Evolutionary conservation across 495 filamentous ascomycete species (phyloP), one percentile per base, ranked within the genome.

Genomic region (Cercophora scortea): DNA sequence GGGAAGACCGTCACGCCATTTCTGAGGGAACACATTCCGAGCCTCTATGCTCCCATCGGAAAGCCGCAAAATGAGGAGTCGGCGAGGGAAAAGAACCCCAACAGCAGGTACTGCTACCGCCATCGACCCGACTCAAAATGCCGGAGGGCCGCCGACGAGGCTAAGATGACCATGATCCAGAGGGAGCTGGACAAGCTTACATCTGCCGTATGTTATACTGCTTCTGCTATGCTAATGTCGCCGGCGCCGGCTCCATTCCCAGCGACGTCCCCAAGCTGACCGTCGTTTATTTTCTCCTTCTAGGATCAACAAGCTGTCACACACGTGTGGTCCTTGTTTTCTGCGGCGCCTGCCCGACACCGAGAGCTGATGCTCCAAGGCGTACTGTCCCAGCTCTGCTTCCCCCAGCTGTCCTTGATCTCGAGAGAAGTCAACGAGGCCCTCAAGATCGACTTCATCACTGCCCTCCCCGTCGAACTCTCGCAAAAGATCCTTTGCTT

Each of bases 301-400:
- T 18, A 64, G 59, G 63, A 68, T 40, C 90, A 94, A 65, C 90
- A 96, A 70, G 90, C 85, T 53, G 96, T 99, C 54, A 85, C 89
- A 9, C 91, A 96, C 65, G 85, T 96, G 44, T 99, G 93, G 93
- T 95, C 92, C 0, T 71, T 97, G 18, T 99, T 97, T 73, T 96
- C 93, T 8, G 94, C 93, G 18, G 90, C 94, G 4, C 94, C 93
- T 2, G 77, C 88, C 2, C 95, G 94, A 58, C 92, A 96, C 49
- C 85, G 94, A 53, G 89, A 91, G 58, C 77, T 99, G 50, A 96
- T 99, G 85, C 76, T 99, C 11, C 88, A 91, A 62, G 93, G 93
- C 41, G 90, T 99, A 61, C 81, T 99, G 49, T 81, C 90, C 3
- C 89, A 95, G 70, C 96, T 93, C 65, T 97, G 93, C 69, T 97